phyloP scores from a whole-genome alignment of 257 asterid species.

The Galeopsis tetrahit region DNA sequence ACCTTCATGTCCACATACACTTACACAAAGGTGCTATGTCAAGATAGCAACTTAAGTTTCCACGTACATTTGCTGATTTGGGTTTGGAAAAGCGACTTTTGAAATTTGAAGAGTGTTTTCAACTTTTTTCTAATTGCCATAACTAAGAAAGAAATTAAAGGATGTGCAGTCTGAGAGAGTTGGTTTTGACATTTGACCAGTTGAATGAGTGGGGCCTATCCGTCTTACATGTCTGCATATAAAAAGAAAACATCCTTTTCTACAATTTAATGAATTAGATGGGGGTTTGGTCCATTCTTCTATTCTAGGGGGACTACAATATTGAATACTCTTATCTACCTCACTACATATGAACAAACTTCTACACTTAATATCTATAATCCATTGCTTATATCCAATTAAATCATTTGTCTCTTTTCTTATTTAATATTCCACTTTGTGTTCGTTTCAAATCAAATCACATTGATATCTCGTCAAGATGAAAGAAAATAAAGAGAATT shows the following conservation, averaged over 20 bases:
- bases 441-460: no score
- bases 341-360: background rate
- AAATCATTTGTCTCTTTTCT: no score
- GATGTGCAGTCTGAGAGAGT: conserved; percentile 11
- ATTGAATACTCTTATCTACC: conserved; percentile 33
- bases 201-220: conserved; percentile 18
- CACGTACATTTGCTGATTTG: background rate
- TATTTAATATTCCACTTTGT: no score
- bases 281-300: conserved; percentile 31
- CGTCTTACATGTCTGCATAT: conserved; percentile 20
- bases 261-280: conserved; percentile 47
- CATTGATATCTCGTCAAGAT: no score
- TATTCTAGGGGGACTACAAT: background rate
- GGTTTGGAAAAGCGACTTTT: background rate
- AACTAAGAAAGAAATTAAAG: background rate
- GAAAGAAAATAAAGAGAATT: no score
- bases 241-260: conserved; percentile 26
- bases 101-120: background rate
- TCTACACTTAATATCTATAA: background rate
- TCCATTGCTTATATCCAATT: background rate
- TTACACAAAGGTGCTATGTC: background rate
- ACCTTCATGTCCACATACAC: background rate
- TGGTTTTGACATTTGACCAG: conserved; percentile 28
- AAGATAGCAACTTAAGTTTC: background rate
- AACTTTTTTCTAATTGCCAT: background rate